Conservation (phyloP, 345 rosid genomes). For the rapeseed (Brassica napus) region DNA sequence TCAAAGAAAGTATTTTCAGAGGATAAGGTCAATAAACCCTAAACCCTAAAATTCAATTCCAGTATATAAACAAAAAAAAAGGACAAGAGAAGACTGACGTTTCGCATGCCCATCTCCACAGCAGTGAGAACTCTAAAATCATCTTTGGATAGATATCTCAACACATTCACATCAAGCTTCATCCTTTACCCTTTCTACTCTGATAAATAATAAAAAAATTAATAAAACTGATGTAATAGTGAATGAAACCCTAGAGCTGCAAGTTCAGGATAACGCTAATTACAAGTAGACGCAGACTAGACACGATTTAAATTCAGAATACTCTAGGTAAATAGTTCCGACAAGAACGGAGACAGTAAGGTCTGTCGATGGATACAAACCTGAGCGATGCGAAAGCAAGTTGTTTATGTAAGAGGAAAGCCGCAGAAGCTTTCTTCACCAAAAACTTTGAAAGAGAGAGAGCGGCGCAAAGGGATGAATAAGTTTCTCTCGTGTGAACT, state of each 20-base stretch:
- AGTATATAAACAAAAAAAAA: neutral
- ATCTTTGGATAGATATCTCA: slow-evolving; percentile 81
- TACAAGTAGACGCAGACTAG: neutral
- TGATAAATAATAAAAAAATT: neutral
- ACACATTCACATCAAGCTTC: slow-evolving; percentile 81
- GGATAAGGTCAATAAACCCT: neutral
- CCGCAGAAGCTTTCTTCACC: neutral
- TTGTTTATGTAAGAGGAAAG: slow-evolving; percentile 1
- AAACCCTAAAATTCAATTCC: neutral
- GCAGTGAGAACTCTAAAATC: slow-evolving; percentile 93
- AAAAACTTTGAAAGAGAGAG: neutral
- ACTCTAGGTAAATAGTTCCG: neutral
- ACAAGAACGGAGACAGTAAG: neutral
- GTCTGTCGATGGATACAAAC: slow-evolving; percentile 3
- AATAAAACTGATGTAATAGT: neutral
- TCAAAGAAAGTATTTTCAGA: neutral
- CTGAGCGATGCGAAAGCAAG: neutral
- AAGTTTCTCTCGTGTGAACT: neutral
- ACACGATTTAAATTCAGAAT: neutral
- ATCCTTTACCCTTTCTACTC: slow-evolving; percentile 39
- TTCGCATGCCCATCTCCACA: slow-evolving; percentile 93
- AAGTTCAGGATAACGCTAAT: neutral
- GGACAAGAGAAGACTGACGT: slow-evolving; percentile 43
- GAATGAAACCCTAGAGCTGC: slow-evolving; percentile 6
- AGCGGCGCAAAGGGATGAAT: neutral